phyloP scores from a whole-genome alignment of 441 rosid genomes.

The Eutrema salsugineum region DNA sequence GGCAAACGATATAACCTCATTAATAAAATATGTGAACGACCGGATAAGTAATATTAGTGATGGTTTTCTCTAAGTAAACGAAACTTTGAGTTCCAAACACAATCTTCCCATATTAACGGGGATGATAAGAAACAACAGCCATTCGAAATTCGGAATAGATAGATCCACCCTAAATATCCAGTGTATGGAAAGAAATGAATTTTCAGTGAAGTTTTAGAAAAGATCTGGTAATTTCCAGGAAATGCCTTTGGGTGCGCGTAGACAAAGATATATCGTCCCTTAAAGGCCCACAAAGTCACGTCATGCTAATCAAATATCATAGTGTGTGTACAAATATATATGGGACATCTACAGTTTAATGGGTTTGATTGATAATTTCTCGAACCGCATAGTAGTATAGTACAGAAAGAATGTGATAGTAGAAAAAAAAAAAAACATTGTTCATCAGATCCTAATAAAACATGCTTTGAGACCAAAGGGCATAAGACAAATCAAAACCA shows the following conservation, averaged over 20 bases:
- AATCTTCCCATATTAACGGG: not conserved
- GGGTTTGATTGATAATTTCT: not conserved
- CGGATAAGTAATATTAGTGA: not conserved
- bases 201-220: not conserved
- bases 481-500: not conserved
- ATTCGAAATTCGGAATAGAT: not conserved
- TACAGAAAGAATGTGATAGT: too few relatives aligned
- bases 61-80: not conserved
- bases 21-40: not conserved
- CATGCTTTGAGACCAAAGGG: not conserved
- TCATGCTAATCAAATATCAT: not conserved
- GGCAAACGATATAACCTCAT: too few relatives aligned
- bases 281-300: conserved; percentile 1
- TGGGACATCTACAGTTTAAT: not conserved
- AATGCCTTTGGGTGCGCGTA: conserved; percentile 4
- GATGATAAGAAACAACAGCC: not conserved
- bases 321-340: not conserved
- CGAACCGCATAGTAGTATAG: not conserved
- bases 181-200: not conserved
- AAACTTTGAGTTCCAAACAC: not conserved
- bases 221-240: conserved; percentile 14
- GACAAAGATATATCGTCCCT: not conserved
- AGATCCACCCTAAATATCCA: not conserved
- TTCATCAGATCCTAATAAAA: not conserved
- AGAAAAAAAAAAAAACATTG: too few relatives aligned